Conservation (phyloP, 2,329 filamentous ascomycete genomes). For the Calonectria hongkongensis region DNA sequence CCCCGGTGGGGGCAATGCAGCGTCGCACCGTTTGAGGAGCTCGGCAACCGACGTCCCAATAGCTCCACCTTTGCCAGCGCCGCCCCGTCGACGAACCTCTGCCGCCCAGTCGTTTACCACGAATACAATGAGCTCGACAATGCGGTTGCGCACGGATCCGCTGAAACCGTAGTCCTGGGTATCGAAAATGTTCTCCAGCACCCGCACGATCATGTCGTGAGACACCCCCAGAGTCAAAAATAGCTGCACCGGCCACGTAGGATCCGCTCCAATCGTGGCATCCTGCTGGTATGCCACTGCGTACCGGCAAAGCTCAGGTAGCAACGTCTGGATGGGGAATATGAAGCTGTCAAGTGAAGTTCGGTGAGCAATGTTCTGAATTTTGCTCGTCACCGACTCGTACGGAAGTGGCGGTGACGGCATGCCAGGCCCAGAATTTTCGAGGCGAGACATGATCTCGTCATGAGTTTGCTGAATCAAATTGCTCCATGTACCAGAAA, state of each 20-base stretch:
- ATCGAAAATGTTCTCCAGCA: constrained; percentile 75
- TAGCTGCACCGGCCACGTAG: constrained; percentile 74
- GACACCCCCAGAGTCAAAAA: constrained; percentile 75
- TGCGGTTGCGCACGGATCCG: constrained; percentile 67
- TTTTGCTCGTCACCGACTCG: constrained; percentile 79
- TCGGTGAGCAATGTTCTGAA: constrained; percentile 79
- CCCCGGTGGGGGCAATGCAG: constrained; percentile 63
- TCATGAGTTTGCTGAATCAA: constrained; percentile 84
- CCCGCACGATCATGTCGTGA: constrained; percentile 73
- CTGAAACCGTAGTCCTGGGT: constrained; percentile 76
- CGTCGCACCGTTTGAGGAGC: constrained; percentile 70
- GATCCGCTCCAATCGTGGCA: constrained; percentile 73
- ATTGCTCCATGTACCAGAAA: constrained; percentile 88
- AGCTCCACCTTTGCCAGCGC: constrained; percentile 61
- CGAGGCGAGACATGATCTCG: constrained; percentile 67
- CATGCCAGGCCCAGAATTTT: constrained; percentile 63
- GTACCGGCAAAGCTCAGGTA: constrained; percentile 79
- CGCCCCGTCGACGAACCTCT: constrained; percentile 69
- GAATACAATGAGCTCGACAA: constrained; percentile 73
- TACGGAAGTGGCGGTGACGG: constrained; percentile 75
- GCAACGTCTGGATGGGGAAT: constrained; percentile 77
- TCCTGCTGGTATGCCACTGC: constrained; percentile 76
- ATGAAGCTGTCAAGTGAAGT: constrained; percentile 80
- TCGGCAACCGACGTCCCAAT: constrained; percentile 69
- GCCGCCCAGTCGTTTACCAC: constrained; percentile 70